Conservation (phyloP, 2,329 filamentous ascomycete genomes). For the Botrytis galanthina region DNA sequence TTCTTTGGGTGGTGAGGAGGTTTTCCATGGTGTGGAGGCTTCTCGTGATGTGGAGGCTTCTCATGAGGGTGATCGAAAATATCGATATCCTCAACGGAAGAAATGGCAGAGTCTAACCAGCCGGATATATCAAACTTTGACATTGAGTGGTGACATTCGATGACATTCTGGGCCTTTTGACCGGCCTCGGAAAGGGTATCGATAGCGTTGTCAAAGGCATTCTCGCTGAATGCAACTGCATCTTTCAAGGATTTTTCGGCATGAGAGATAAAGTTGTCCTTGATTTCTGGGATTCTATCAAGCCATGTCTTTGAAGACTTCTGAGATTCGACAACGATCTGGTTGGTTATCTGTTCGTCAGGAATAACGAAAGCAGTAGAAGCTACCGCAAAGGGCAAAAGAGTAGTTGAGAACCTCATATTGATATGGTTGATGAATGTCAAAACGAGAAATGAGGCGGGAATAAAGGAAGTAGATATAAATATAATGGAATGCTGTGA, state of each 20-base stretch:
- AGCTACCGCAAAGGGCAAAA: slow-evolving; percentile 50
- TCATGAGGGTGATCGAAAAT: slow-evolving; percentile 29
- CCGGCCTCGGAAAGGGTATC: slow-evolving; percentile 28
- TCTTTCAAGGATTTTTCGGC: slow-evolving; percentile 34
- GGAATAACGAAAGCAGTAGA: slow-evolving; percentile 53
- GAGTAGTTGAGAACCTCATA: slow-evolving; percentile 42
- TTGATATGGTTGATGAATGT: slow-evolving; percentile 24
- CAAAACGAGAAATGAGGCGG: slow-evolving; percentile 5
- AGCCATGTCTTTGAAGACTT: slow-evolving; percentile 34
- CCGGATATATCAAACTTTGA: slow-evolving; percentile 36
- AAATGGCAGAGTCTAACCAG: slow-evolving; percentile 39
- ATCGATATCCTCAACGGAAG: slow-evolving; percentile 39
- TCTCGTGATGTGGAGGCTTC: slow-evolving; percentile 31
- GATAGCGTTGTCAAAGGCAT: slow-evolving; percentile 38
- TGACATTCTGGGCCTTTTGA: slow-evolving; percentile 28
- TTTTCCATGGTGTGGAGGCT: slow-evolving; percentile 23
- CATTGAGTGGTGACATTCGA: slow-evolving; percentile 37
- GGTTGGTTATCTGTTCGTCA: slow-evolving; percentile 47
- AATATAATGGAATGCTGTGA: slow-evolving; percentile 12
- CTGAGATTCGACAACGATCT: slow-evolving; percentile 42
- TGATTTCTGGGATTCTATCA: slow-evolving; percentile 39
- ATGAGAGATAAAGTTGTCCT: slow-evolving; percentile 33
- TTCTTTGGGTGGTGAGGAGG: slow-evolving; percentile 27
- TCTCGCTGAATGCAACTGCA: slow-evolving; percentile 31
- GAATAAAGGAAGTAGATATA: not conserved